Conservation (phyloP, 306 rosid genomes). For the Vigna radiata region DNA sequence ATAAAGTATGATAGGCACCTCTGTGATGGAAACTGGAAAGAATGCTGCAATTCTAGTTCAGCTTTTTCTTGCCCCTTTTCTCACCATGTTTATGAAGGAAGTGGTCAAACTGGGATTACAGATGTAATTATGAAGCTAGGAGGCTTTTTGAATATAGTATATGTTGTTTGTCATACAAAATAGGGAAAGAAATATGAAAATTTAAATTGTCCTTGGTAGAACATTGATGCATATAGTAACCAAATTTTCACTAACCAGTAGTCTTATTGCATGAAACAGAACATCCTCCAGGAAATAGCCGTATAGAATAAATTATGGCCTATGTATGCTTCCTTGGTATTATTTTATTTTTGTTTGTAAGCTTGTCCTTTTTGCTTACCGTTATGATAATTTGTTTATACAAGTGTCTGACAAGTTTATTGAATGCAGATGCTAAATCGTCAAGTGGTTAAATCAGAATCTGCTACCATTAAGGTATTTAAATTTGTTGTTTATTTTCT, state of each 20-base stretch:
- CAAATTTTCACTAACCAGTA: background rate
- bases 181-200: background rate
- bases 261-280: slow-evolving; percentile 5
- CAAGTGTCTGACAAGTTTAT: slow-evolving; percentile 38
- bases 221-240: slow-evolving; percentile 7
- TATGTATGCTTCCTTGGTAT: slow-evolving; percentile 26
- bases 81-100: background rate
- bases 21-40: slow-evolving; percentile 31
- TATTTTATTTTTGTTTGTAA: slow-evolving; percentile 25
- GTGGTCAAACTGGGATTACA: slow-evolving; percentile 9
- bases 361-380: background rate
- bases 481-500: slow-evolving; percentile 10
- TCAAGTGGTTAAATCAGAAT: slow-evolving; percentile 95
- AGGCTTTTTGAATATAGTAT: slow-evolving; percentile 10
- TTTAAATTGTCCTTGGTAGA: slow-evolving; percentile 14
- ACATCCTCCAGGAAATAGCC: slow-evolving; percentile 11
- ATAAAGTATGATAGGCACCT: slow-evolving; percentile 16
- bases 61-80: slow-evolving; percentile 6
- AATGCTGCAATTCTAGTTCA: background rate
- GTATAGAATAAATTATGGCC: background rate
- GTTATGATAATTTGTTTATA: slow-evolving; percentile 32
- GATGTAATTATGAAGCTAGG: slow-evolving; percentile 7
- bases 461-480: slow-evolving; percentile 89
- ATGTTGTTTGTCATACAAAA: background rate
- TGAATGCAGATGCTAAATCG: slow-evolving; percentile 83